These are phyloP conservation scores for Tetrapisispora nanseiensis DNA, from an alignment of 805 yeast species.

Conservation along the genomic window DNA sequence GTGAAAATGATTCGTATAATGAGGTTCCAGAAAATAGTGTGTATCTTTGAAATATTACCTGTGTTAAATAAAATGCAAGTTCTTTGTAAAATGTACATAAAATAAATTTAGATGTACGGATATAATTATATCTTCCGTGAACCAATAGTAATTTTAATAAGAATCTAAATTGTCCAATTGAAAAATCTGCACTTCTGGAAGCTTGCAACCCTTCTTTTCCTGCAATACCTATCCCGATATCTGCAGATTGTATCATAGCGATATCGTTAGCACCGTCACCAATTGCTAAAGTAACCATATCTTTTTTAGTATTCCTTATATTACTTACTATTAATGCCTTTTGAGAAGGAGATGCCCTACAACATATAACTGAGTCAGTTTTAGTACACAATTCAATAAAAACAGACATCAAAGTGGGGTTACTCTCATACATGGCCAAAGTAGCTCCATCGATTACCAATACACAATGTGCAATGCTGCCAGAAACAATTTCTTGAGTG, in stretches of 20 bases:
- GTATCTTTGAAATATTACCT: slow-evolving; percentile 75
- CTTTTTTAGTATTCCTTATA: slow-evolving; percentile 60
- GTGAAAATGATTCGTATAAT: slow-evolving; percentile 88
- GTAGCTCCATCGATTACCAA: slow-evolving; percentile 94
- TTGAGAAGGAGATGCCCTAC: slow-evolving; percentile 96
- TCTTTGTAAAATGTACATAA: slow-evolving; percentile 93
- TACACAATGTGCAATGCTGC: slow-evolving; percentile 85
- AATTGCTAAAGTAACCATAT: slow-evolving; percentile 80
- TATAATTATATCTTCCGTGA: slow-evolving; percentile 92
- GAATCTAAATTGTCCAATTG: slow-evolving; percentile 89
- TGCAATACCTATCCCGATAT: slow-evolving; percentile 93
- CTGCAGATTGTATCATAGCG: slow-evolving; percentile 98
- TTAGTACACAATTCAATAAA: slow-evolving; percentile 79
- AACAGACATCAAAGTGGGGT: slow-evolving; percentile 58
- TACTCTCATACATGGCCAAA: slow-evolving; percentile 58
- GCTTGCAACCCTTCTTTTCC: slow-evolving; percentile 97
- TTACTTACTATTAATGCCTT: slow-evolving; percentile 81
- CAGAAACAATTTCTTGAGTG: slow-evolving; percentile 58
- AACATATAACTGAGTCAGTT: slow-evolving; percentile 85
- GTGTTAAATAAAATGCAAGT: slow-evolving; percentile 78
- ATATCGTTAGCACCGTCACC: slow-evolving; percentile 99
- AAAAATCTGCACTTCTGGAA: slow-evolving; percentile 86
- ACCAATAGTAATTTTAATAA: slow-evolving; percentile 75
- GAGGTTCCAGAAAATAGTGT: slow-evolving; percentile 90
- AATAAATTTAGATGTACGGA: slow-evolving; percentile 84